Conservation (phyloP, 768 basidiomycete species). For the Macrolepiota albuminosa region DNA sequence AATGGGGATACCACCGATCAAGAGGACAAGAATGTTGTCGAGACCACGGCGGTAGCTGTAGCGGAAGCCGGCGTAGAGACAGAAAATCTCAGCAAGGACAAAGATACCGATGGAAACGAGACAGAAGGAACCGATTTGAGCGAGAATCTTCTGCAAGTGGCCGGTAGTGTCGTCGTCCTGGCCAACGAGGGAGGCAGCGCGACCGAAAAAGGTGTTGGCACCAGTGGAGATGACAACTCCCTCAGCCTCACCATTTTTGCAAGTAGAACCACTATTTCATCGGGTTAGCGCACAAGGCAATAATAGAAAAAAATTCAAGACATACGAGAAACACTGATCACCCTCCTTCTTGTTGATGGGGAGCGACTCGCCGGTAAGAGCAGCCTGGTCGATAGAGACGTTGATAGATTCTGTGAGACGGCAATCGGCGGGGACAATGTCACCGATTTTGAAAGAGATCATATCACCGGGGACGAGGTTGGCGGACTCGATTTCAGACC, state of each 20-base stretch:
- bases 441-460: conserved; percentile 98
- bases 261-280: conserved; percentile 78
- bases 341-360: conserved; percentile 89
- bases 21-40: conserved; percentile 94
- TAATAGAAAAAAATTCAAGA: conserved; percentile 15
- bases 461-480: conserved; percentile 93
- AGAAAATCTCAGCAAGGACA: conserved; percentile 89
- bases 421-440: conserved; percentile 96
- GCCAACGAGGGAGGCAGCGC: conserved; percentile 95
- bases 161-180: conserved; percentile 97
- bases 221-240: conserved; percentile 98
- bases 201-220: conserved; percentile 98
- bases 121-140: conserved; percentile 97
- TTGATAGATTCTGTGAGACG: conserved; percentile 96
- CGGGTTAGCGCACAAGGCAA: conserved; percentile 2
- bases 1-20: conserved; percentile 99
- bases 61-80: conserved; percentile 88
- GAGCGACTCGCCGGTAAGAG: conserved; percentile 95
- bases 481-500: conserved; percentile 89
- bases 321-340: conserved; percentile 98
- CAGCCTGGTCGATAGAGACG: conserved; percentile 97
- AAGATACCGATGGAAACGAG: conserved; percentile 94
- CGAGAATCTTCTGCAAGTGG: conserved; percentile 97
- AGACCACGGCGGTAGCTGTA: conserved; percentile 92
- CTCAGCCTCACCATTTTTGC: conserved; percentile 98